Base-by-base conservation (phyloP, 108 stramenopile genomes). In the Skeletonema costatum region DNA sequence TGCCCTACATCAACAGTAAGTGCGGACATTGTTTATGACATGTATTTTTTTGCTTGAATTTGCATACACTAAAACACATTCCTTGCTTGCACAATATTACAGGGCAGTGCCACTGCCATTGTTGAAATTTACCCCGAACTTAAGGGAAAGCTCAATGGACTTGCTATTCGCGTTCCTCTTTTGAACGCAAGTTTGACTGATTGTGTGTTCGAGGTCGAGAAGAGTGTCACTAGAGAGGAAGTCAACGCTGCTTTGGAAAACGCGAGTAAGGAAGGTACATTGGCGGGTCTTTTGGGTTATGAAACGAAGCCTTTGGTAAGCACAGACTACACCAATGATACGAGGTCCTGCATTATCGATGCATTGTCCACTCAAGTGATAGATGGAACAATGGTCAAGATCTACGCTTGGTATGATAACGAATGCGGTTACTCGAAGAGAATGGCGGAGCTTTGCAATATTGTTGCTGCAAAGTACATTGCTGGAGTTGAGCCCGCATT, bases 331-430 rank as follows among this genome's bases (percentile, higher is more conserved):
- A 96, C 93, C 65, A 90, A 95, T 73, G 96, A 96, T 60, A 90
- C 88, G 30, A 90, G 93, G 41, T 90, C 87, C 19, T 87, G 75
- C 10, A 92, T 98, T 46, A 87, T 98, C 60, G 97, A 98, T 84
- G 96, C 94, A 30, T 81, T 92, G 33, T 88, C 87, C 10, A 97
- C 97, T 16, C 96, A 97, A 77, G 97, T 97, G n/a, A 94, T 97
- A 67, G 96, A 97, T 75, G 92, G 85, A 30, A 97, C 92, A 33
- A 72, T 96, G 84, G 87, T 97, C 44, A 95, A 97, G 84, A 95
- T 98, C 51, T 96, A 96, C 73, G 95, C 94, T 10, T 97, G 96
- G 94, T 97, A 96, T 75, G 96, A 96, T 63, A 97, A 97, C 59
- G 94, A 96, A 68, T 87, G 85, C 63, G 97, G 97, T 13, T 98